phyloP scores from a whole-genome alignment of 805 yeast genomes.

The Ogataea paradorogensis region DNA sequence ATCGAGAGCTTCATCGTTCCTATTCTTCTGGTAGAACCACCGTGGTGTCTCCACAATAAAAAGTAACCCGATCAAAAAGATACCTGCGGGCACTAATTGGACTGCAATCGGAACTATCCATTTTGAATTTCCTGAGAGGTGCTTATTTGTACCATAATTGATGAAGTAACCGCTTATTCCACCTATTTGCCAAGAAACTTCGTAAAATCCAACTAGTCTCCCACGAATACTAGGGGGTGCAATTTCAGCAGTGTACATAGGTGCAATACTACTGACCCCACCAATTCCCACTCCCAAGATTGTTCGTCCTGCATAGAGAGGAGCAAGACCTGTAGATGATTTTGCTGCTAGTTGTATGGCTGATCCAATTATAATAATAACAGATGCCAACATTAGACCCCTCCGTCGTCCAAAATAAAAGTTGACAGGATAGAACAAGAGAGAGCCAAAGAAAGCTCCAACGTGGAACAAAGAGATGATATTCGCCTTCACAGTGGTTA shows the following conservation, averaged over 20 bases:
- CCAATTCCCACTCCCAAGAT: constrained; percentile 72
- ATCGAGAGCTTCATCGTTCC: constrained; percentile 42
- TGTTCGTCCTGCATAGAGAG: constrained; percentile 47
- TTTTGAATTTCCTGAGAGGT: constrained; percentile 24
- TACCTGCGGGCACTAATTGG: constrained; percentile 46
- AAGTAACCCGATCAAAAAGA: constrained; percentile 38
- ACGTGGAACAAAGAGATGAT: constrained; percentile 13
- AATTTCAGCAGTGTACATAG: constrained; percentile 67
- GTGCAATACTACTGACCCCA: constrained; percentile 63
- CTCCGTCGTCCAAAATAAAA: constrained; percentile 5
- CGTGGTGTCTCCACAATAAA: constrained; percentile 53
- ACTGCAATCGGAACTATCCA: constrained; percentile 47
- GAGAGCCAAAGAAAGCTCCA: constrained; percentile 11
- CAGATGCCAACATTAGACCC: constrained; percentile 7
- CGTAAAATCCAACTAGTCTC: constrained; percentile 55
- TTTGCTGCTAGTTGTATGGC: constrained; percentile 12
- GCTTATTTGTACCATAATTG: constrained; percentile 31
- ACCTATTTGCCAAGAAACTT: constrained; percentile 40
- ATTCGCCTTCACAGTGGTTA: constrained; percentile 9
- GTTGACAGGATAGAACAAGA: constrained; percentile 9
- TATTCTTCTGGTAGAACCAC: constrained; percentile 45
- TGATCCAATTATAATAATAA: constrained; percentile 7
- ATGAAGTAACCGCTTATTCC: constrained; percentile 32
- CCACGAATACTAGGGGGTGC: constrained; percentile 63
- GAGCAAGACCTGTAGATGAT: constrained; percentile 14